Evolutionary conservation across 805 yeast species (phyloP).

Genomic region (Suhomyces kilbournensis): DNA sequence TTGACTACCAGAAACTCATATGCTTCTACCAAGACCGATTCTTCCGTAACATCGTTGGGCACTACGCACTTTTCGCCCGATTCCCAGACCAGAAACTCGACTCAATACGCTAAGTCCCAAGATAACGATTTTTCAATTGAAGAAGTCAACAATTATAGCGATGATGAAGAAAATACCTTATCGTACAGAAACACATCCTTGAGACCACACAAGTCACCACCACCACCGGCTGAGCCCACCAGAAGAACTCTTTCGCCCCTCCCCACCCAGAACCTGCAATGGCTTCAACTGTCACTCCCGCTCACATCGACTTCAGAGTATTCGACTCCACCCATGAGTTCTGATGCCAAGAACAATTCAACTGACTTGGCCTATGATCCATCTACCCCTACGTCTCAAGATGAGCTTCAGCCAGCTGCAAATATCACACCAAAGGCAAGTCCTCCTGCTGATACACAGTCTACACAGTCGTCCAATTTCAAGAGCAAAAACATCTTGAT

Average conservation of each 20-base stretch:
- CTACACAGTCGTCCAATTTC: not conserved
- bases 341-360: not conserved
- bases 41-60: conserved; percentile 9
- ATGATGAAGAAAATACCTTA: conserved; percentile 24
- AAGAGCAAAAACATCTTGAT: conserved; percentile 31
- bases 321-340: conserved; percentile 14
- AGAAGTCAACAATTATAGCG: conserved; percentile 37
- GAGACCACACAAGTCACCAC: conserved; percentile 7
- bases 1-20: conserved; percentile 12
- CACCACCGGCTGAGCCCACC: not conserved
- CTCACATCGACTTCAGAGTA: conserved; percentile 16
- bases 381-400: not conserved
- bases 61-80: conserved; percentile 11
- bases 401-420: conserved; percentile 14
- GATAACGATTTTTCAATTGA: conserved; percentile 37
- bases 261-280: not conserved
- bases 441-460: not conserved
- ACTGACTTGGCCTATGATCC: not conserved
- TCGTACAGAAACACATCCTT: conserved; percentile 8
- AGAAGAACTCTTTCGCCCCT: conserved; percentile 5
- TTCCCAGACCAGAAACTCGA: conserved; percentile 1
- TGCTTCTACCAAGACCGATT: conserved; percentile 15
- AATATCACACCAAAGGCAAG: conserved; percentile 10
- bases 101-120: not conserved
- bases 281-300: conserved; percentile 2